Conservation (phyloP, 352 stramenopile genomes). For the Phytophthora megakarya region DNA sequence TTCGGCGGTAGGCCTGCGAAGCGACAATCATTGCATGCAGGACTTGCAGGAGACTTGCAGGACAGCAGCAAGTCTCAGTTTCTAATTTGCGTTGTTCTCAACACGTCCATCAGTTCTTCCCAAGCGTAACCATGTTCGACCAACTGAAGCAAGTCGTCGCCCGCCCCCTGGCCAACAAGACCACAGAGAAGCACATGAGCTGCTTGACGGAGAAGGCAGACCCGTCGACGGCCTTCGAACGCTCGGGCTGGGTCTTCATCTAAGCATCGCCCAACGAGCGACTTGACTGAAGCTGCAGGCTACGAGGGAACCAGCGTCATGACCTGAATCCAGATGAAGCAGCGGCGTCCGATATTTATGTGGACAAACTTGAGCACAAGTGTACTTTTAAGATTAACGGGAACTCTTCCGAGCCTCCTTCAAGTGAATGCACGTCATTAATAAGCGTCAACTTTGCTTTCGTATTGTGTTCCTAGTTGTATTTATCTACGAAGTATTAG, state of each 20-base stretch:
- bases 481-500: neutral
- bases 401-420: constrained; percentile 25
- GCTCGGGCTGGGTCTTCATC: constrained; percentile 78
- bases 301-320: neutral
- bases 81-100: constrained; percentile 42
- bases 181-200: constrained; percentile 44
- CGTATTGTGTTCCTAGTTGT: neutral
- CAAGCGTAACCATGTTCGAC: constrained; percentile 58
- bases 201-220: constrained; percentile 49
- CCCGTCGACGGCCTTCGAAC: constrained; percentile 74
- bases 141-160: constrained; percentile 73
- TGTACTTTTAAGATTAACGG: constrained; percentile 28
- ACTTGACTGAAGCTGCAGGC: neutral
- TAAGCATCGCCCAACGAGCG: constrained; percentile 25
- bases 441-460: constrained; percentile 6
- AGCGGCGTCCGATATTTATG: constrained; percentile 37
- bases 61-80: constrained; percentile 30
- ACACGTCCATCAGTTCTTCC: constrained; percentile 8
- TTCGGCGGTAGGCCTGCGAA: constrained; percentile 10
- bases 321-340: neutral
- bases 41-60: too few relatives aligned
- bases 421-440: constrained; percentile 20
- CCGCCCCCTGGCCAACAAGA: constrained; percentile 36
- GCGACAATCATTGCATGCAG: neutral
- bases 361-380: constrained; percentile 30